A percentile compares a stretch with the other conserved stretches of the same genome.
Evolutionary conservation across 2,329 filamentous ascomycete species (phyloP).

Genomic region (Cytospora leucostoma): DNA sequence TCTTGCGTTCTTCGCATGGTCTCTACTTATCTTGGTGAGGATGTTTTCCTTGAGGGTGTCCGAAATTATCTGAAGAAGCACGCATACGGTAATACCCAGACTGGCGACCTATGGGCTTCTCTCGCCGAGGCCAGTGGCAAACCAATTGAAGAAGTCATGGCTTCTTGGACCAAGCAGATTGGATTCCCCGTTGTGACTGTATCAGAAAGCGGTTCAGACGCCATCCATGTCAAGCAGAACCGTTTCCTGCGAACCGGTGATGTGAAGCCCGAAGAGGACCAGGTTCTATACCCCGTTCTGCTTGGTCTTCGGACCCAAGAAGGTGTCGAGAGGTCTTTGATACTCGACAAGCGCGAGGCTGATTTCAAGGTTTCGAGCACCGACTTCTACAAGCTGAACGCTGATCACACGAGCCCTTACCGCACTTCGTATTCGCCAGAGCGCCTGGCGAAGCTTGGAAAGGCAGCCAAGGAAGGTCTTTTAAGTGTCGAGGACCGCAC

Average conservation of each 20-base stretch:
- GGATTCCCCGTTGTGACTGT: slow-evolving; percentile 91
- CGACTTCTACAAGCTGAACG: slow-evolving; percentile 96
- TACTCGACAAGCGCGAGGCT: slow-evolving; percentile 69
- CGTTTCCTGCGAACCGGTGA: slow-evolving; percentile 91
- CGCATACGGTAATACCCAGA: slow-evolving; percentile 93
- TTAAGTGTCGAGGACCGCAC: slow-evolving; percentile 88
- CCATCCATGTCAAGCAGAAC: slow-evolving; percentile 89
- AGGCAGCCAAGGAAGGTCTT: slow-evolving; percentile 78
- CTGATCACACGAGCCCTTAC: slow-evolving; percentile 91
- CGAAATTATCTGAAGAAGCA: slow-evolving; percentile 92
- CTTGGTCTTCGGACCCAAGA: slow-evolving; percentile 80
- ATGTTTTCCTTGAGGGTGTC: slow-evolving; percentile 89
- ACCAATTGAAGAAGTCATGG: slow-evolving; percentile 86
- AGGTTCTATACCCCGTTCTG: slow-evolving; percentile 86
- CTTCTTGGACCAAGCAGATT: slow-evolving; percentile 95
- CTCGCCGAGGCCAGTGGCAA: slow-evolving; percentile 88
- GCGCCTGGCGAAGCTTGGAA: slow-evolving; percentile 81
- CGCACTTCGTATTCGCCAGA: slow-evolving; percentile 84
- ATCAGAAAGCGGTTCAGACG: slow-evolving; percentile 69
- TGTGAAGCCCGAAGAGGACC: slow-evolving; percentile 89
- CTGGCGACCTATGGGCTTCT: slow-evolving; percentile 86
- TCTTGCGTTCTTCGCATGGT: slow-evolving; percentile 97
- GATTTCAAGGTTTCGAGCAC: slow-evolving; percentile 75
- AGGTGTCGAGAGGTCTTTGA: slow-evolving; percentile 77
- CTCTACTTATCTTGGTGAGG: slow-evolving; percentile 90